A percentile compares a stretch with the other conserved stretches of the same genome.
Conservation (phyloP, 2,329 filamentous ascomycete species). For the Nemania serpens region DNA sequence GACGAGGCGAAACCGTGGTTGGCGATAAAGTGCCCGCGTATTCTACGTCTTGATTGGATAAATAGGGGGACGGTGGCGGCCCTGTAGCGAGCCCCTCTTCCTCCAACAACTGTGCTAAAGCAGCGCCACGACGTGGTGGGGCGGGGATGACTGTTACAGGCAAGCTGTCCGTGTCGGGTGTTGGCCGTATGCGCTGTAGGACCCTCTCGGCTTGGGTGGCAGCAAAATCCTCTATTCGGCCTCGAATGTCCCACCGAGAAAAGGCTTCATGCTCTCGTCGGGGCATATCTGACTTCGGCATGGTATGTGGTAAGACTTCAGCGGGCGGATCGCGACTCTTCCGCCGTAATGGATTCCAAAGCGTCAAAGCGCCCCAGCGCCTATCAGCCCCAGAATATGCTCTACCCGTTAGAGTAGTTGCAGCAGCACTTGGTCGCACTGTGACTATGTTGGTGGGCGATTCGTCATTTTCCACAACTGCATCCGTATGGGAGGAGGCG, state of each 20-base stretch:
- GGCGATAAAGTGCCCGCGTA: constrained; percentile 20
- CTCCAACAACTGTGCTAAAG: constrained; percentile 60
- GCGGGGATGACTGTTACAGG: constrained; percentile 66
- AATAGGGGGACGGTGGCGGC: constrained; percentile 15
- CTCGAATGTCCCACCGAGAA: constrained; percentile 59
- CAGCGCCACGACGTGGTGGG: constrained; percentile 61
- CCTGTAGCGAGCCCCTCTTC: constrained; percentile 50
- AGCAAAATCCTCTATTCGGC: constrained; percentile 64
- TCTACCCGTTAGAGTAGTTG: constrained; percentile 10
- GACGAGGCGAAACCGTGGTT: constrained; percentile 18
- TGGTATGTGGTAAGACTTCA: constrained; percentile 41
- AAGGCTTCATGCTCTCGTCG: constrained; percentile 37
- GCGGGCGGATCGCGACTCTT: constrained; percentile 37
- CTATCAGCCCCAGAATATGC: constrained; percentile 13
- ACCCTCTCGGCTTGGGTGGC: constrained; percentile 64
- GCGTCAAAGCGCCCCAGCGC: constrained; percentile 29
- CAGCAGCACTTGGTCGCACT: constrained; percentile 16
- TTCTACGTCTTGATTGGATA: constrained; percentile 11
- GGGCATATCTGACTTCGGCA: constrained; percentile 32
- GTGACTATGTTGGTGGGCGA: constrained; percentile 18
- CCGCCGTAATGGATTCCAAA: constrained; percentile 34
- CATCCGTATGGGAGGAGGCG: constrained; percentile 33
- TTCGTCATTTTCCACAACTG: constrained; percentile 25
- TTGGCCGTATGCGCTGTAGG: constrained; percentile 59
- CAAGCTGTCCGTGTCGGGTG: constrained; percentile 58